Conservation (phyloP, 139 green algal species). For the Ettlia oleoabundans region DNA sequence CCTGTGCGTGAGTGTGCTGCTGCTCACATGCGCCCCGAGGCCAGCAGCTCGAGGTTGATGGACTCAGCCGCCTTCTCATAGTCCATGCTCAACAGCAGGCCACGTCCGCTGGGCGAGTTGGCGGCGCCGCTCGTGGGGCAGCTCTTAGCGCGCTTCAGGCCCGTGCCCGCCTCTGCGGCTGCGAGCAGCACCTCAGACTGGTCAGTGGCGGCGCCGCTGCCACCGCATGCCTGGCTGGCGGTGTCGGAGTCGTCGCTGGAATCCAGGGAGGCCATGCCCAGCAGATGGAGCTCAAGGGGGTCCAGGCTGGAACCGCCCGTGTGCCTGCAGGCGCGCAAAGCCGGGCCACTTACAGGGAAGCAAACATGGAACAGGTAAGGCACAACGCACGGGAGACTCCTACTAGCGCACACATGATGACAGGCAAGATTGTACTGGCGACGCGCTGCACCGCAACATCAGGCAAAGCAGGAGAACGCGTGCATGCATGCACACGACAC, state of each 20-base stretch:
- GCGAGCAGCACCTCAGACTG: background rate
- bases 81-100: slow-evolving; percentile 39
- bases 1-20: too few species aligned
- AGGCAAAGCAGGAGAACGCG: too few species aligned
- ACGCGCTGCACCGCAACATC: too few species aligned
- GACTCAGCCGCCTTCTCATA: slow-evolving; percentile 33
- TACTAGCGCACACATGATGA: background rate
- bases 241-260: background rate
- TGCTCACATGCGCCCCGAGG: slow-evolving; percentile 13
- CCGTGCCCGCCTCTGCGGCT: background rate
- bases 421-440: too few species aligned
- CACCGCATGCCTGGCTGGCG: background rate
- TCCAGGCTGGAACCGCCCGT: background rate
- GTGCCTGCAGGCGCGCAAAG: too few species aligned
- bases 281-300: slow-evolving; percentile 28
- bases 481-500: too few species aligned
- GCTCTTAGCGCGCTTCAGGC: slow-evolving; percentile 10
- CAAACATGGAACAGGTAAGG: too few species aligned
- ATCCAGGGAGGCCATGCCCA: background rate
- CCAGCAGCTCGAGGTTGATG: slow-evolving; percentile 44
- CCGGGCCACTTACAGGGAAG: too few species aligned
- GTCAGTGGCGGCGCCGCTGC: background rate
- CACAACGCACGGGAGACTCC: too few species aligned
- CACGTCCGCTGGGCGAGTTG: background rate
- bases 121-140: background rate